A percentile compares a stretch with the other conserved stretches of the same genome.
Conservation (phyloP, 1,139 yeast genomes). For the Blastobotrys ciferrii region DNA sequence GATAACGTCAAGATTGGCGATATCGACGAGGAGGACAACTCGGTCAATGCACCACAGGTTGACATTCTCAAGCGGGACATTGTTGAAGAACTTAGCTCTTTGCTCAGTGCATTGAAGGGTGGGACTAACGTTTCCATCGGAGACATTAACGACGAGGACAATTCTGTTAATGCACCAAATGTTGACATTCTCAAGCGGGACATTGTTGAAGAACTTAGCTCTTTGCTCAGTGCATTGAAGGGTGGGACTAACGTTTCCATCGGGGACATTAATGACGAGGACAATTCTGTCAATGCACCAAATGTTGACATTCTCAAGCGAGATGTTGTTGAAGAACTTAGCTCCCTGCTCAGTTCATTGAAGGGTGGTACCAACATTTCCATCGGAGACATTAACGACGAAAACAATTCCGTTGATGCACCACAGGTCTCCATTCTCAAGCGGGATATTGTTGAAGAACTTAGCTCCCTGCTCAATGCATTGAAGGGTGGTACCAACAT, state of each 20-base stretch:
- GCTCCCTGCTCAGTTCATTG: no score
- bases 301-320: constrained; percentile 1
- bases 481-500: no score
- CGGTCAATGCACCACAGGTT: neutral
- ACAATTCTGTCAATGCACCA: neutral
- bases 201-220: no score
- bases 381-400: neutral
- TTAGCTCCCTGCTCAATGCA: no score
- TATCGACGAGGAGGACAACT: neutral
- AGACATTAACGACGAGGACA: neutral
- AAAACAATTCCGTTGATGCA: neutral
- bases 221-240: no score
- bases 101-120: no score
- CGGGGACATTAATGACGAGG: neutral
- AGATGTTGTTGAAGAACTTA: no score
- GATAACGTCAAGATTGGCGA: neutral
- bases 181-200: constrained; percentile 1
- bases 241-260: no score
- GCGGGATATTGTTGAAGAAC: neutral
- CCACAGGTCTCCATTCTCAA: neutral
- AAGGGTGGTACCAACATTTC: no score
- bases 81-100: no score
- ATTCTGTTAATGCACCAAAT: neutral
- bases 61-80: neutral
- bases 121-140: neutral